A percentile compares a stretch with the other conserved stretches of the same genome.
phyloP scores from a whole-genome alignment of 73 alveolate species.

The Diophrys sp. region DNA sequence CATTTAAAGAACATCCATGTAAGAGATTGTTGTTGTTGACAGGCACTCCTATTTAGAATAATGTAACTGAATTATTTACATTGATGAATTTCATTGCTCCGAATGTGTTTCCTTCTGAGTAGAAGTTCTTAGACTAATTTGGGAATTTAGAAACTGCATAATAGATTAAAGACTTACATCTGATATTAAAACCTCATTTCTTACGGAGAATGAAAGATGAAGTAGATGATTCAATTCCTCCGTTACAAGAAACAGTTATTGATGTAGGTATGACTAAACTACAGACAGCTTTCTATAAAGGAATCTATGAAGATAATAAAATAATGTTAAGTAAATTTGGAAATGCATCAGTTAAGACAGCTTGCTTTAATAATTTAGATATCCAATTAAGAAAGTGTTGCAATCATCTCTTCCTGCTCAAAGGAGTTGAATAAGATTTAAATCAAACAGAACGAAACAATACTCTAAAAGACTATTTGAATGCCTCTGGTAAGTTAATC shows the following conservation, averaged over 20 bases:
- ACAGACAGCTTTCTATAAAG: slow-evolving; percentile 82
- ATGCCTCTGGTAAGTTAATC: slow-evolving; percentile 82
- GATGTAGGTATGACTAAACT: slow-evolving; percentile 90
- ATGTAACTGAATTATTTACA: slow-evolving; percentile 97
- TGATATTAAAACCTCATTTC: slow-evolving; percentile 87
- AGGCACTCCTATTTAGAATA: slow-evolving; percentile 98
- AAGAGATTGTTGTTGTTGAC: slow-evolving; percentile 86
- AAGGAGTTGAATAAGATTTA: slow-evolving; percentile 84
- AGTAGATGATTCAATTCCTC: slow-evolving; percentile 92
- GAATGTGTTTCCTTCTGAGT: slow-evolving; percentile 55
- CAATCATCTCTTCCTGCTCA: slow-evolving; percentile 89
- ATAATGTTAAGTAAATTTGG: slow-evolving; percentile 75
- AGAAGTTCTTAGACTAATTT: slow-evolving; percentile 49
- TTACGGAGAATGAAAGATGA: slow-evolving; percentile 97
- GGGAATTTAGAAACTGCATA: slow-evolving; percentile 79
- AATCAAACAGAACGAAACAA: too few relatives aligned
- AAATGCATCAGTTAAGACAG: slow-evolving; percentile 53
- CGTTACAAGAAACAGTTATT: slow-evolving; percentile 90
- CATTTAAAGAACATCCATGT: slow-evolving; percentile 90
- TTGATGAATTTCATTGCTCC: slow-evolving; percentile 96
- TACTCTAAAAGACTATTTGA: too few relatives aligned
- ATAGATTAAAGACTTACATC: slow-evolving; percentile 71
- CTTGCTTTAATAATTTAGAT: slow-evolving; percentile 78
- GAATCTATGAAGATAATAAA: slow-evolving; percentile 83
- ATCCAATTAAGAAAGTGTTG: slow-evolving; percentile 95